These are phyloP conservation scores for Neofusicoccum umdonicola DNA, from an alignment of 2,329 filamentous ascomycete genomes.

Conservation along the genomic window DNA sequence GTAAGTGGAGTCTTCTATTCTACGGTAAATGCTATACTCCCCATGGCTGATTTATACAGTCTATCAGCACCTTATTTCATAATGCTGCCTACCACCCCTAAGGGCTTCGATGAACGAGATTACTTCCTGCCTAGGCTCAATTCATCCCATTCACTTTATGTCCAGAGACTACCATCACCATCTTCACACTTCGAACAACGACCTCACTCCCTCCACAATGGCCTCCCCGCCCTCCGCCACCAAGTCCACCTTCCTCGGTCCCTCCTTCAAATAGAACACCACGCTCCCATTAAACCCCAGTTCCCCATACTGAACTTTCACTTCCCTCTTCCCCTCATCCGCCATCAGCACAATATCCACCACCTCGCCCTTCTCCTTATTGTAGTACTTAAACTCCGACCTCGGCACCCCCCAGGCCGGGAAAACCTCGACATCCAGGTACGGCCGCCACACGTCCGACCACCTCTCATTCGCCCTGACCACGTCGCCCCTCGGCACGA, in stretches of 20 bases:
- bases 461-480: constrained; percentile 36
- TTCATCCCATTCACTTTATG: too few species aligned
- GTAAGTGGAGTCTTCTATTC: too few species aligned
- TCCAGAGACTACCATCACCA: too few species aligned
- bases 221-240: background rate
- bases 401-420: constrained; percentile 29
- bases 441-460: constrained; percentile 31
- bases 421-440: constrained; percentile 31
- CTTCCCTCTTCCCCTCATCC: constrained; percentile 15
- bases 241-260: constrained; percentile 9
- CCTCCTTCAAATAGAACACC: constrained; percentile 20
- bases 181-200: background rate
- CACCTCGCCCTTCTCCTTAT: constrained; percentile 22
- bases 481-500: constrained; percentile 34
- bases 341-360: constrained; percentile 20
- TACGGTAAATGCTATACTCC: too few species aligned
- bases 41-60: too few species aligned
- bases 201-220: background rate
- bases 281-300: constrained; percentile 21
- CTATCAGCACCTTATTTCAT: too few species aligned
- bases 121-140: too few species aligned
- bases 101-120: too few species aligned
- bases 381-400: constrained; percentile 27
- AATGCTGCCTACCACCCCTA: too few species aligned
- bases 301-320: constrained; percentile 23